Evolutionary conservation across 2,329 filamentous ascomycete genomes (phyloP).

Genomic region (Cladorrhinum sp.): DNA sequence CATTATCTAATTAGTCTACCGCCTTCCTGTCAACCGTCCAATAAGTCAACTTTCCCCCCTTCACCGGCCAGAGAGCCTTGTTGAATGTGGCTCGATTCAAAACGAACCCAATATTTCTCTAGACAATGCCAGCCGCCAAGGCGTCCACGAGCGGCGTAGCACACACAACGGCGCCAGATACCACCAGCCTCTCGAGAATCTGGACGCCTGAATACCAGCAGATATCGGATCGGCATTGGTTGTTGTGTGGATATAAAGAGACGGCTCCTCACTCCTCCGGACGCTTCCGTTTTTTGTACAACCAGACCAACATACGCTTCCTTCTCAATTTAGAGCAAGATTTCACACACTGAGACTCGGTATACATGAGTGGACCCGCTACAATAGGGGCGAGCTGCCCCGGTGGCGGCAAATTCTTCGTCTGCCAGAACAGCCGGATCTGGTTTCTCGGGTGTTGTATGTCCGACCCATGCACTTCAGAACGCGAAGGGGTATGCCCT

Average conservation of each 20-base stretch:
- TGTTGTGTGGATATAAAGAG: not conserved
- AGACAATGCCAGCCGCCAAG: not conserved
- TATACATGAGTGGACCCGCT: not conserved
- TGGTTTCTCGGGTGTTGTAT: constrained; percentile 43
- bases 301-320: not conserved
- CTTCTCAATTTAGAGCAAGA: not conserved
- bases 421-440: constrained; percentile 32
- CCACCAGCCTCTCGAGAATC: too few relatives aligned
- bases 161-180: too few relatives aligned
- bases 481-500: not conserved
- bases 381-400: constrained; percentile 28
- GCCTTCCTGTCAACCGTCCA: not conserved
- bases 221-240: not conserved
- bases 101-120: not conserved
- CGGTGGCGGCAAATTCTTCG: constrained; percentile 35
- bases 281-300: too few relatives aligned
- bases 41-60: not conserved
- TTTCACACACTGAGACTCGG: not conserved
- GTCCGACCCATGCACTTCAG: constrained; percentile 20
- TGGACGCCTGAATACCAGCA: too few relatives aligned
- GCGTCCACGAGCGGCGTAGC: not conserved
- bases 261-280: not conserved
- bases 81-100: too few relatives aligned
- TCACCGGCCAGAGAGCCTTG: not conserved
- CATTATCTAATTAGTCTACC: not conserved